Conservation (phyloP, 139 green algal genomes). For the Volvox reticuliferus region DNA sequence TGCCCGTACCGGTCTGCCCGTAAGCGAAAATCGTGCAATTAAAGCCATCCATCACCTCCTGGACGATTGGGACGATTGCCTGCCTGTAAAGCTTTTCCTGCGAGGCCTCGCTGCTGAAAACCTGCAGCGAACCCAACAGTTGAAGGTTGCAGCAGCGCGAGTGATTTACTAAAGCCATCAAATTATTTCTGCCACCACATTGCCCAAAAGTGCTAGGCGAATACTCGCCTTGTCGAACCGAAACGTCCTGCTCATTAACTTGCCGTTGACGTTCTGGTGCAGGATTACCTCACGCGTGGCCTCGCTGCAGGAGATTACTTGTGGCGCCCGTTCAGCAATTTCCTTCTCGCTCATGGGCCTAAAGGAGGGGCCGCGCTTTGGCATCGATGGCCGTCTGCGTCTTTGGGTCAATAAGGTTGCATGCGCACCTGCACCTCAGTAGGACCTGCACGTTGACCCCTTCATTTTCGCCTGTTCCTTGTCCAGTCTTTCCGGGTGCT, state of each 20-base stretch:
- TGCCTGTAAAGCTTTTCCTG: conserved; percentile 92
- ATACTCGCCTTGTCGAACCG: conserved; percentile 92
- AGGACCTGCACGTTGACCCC: conserved; percentile 97
- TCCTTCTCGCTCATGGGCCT: conserved; percentile 89
- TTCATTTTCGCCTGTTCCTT: conserved; percentile 54
- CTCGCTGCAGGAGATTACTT: conserved; percentile 92
- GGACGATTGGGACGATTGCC: conserved; percentile 92
- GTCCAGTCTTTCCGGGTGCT: not conserved
- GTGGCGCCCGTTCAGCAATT: conserved; percentile 64
- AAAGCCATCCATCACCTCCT: conserved; percentile 95
- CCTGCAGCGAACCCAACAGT: conserved; percentile 57
- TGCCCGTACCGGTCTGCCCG: conserved; percentile 96
- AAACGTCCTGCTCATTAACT: conserved; percentile 88
- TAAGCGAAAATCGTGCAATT: conserved; percentile 86
- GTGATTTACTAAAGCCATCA: not conserved
- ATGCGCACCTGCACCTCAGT: conserved; percentile 91
- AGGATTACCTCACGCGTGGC: conserved; percentile 84
- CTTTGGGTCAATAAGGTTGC: not conserved
- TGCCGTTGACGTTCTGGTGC: conserved; percentile 82
- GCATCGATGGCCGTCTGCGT: not conserved
- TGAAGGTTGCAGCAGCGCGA: not conserved
- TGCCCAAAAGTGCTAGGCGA: not conserved
- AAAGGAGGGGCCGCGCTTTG: not conserved
- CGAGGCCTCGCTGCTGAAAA: conserved; percentile 86
- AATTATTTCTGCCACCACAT: too few species aligned